These are phyloP conservation scores for Aspergillus fijiensis DNA, from an alignment of 2,329 filamentous ascomycete species.

Conservation along the genomic window DNA sequence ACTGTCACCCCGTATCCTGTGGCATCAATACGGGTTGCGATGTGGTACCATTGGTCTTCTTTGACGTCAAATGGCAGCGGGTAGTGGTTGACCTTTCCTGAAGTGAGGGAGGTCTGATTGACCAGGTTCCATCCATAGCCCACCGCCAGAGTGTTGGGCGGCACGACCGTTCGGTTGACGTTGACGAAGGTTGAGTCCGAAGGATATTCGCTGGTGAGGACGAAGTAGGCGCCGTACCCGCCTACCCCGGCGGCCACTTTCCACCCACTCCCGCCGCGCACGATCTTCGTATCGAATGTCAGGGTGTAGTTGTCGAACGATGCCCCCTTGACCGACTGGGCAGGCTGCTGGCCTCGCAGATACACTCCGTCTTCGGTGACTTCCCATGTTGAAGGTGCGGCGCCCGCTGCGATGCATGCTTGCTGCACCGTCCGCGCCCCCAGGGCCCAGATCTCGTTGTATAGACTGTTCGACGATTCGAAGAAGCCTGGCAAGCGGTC, in stretches of 20 bases:
- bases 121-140: constrained; percentile 11
- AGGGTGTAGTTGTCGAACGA: constrained; percentile 16
- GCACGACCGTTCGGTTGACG: constrained; percentile 5
- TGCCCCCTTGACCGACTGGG: constrained; percentile 12
- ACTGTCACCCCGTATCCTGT: neutral
- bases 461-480: constrained; percentile 13
- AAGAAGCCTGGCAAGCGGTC: constrained; percentile 11
- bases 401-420: constrained; percentile 14
- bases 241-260: constrained; percentile 14
- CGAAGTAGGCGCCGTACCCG: constrained; percentile 20
- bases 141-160: constrained; percentile 8
- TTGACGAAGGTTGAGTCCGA: constrained; percentile 6
- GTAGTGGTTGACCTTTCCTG: constrained; percentile 3
- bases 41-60: constrained; percentile 2
- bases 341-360: constrained; percentile 16
- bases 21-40: neutral
- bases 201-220: constrained; percentile 14
- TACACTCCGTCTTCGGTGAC: constrained; percentile 11
- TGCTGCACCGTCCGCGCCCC: constrained; percentile 17
- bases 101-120: constrained; percentile 8
- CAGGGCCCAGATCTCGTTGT: constrained; percentile 20
- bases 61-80: neutral
- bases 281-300: constrained; percentile 16
- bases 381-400: constrained; percentile 18
- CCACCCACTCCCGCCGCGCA: constrained; percentile 18